Evolutionary conservation across 805 yeast species (phyloP), one percentile per base, ranked within the genome.

Genomic region (Lipomyces oligophaga): DNA sequence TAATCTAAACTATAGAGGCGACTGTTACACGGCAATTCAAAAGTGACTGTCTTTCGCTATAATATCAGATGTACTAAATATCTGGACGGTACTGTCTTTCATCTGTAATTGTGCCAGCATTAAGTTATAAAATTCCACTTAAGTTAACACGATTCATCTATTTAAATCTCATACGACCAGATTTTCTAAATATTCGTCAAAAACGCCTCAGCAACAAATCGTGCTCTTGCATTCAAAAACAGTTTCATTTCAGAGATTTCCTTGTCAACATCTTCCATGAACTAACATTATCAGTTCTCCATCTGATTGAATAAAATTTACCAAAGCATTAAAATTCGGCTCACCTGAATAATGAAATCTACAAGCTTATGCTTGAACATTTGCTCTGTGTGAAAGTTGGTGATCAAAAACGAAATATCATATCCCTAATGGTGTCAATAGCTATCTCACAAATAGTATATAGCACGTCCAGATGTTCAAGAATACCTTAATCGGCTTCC

Each of bases 191-290:
- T 38, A 16, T 34, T 46, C 22, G 89, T 84, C 59, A 90, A 74
- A 67, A 88, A 90, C 5, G 96, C 90, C 68, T 93, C 98, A 22
- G 98, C 98, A 39, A 88, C 94, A 52, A 87, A 90, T 73, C 98
- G 83, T 11, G 98, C 98, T 64, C 98, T 79, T 11, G 98, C 96
- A 63, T 93, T 93, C 65, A 93, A 77, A 67, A 90, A 93, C 66
- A 93, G 76, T 69, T 93, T 93, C 95, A 93, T 93, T 66, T 93
- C 98, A 67, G 96, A 86, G 63, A 93, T 93, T 68, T 93, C 98
- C 71, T 88, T 90, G 67, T 93, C 98, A 16, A 93, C 98, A 63
- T 89, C 98, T 67, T 93, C 97, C 97, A 93, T 89, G 67, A 93
- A 93, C 70, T 58, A 31, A 18, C 7, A 26, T 32, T 21, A 34